Base-by-base conservation (phyloP, 768 basidiomycete species). In the Podaxis sp. region DNA sequence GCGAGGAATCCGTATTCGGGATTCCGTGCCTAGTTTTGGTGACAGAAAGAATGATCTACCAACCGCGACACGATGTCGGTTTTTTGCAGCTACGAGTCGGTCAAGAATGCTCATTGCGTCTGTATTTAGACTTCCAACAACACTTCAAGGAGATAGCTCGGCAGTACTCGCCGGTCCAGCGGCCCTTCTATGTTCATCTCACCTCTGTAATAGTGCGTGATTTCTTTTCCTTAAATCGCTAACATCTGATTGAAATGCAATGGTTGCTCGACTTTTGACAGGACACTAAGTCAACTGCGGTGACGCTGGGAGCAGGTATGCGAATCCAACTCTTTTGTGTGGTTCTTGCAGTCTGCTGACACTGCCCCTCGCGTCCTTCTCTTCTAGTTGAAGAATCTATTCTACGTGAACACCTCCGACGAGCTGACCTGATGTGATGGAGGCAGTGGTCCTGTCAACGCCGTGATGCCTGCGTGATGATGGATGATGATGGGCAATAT, bases 61-160 rank as follows among this genome's bases (percentile, higher is more conserved):
- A 13, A 88, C 87, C 4, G 91, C 85, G 21, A 85, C 87, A 50
- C 81, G 81, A 77, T 93, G 91, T 89, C 61, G 50, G 87, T 75
- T 13, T 48, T 51, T 55, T 47, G 38, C 53, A 53, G 0, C n/a
- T 18, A 16, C 42, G n/a, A n/a, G 16, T 44, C 42, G 7, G 32
- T 6, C 14, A 18, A 44, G 9, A 16, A 9, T 32, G 32, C 42
- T 44, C n/a, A 18, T 44, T 44, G 3, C 6, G 18, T 21, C n/a
- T 16, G n/a, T 44, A 23, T 38, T 50, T 57, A 92, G 90, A 91
- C 71, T 90, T 93, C 72, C 85, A 87, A 65, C 83, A 87, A 61
- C 89, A 91, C 68, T 91, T 93, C 72, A 89, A 83, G 68, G 90
- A 91, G 56, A 88, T 90, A 38, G 79, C 80, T 50, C 84, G 80